phyloP scores from a whole-genome alignment of 192 early-diverging fungal species.

The Endogone sp. region DNA sequence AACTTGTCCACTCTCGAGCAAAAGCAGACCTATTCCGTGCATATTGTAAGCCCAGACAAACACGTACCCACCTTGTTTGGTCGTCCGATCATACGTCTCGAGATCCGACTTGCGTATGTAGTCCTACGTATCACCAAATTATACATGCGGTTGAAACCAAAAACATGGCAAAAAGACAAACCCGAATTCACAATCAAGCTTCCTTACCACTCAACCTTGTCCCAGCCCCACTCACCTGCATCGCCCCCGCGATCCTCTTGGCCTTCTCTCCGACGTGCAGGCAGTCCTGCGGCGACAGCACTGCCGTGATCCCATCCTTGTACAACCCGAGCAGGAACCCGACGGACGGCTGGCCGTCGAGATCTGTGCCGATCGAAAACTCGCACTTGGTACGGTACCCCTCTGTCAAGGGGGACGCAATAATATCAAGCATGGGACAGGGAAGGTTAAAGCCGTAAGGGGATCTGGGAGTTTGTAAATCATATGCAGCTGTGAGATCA shows the following conservation, averaged over 20 bases:
- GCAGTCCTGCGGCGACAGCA: slow-evolving; percentile 44
- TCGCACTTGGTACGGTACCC: slow-evolving; percentile 79
- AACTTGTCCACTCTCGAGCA: too few relatives aligned
- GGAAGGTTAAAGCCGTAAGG: slow-evolving; percentile 18
- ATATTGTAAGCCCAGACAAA: too few relatives aligned
- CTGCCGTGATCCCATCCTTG: slow-evolving; percentile 53
- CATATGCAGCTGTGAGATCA: too few relatives aligned
- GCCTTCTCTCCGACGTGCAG: slow-evolving; percentile 43
- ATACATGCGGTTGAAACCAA: background rate
- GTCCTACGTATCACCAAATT: slow-evolving; percentile 7
- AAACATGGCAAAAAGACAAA: background rate
- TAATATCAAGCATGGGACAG: slow-evolving; percentile 20
- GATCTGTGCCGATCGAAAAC: slow-evolving; percentile 63
- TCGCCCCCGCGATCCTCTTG: slow-evolving; percentile 42
- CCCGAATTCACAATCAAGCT: slow-evolving; percentile 41
- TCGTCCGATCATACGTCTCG: slow-evolving; percentile 26
- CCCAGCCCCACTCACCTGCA: slow-evolving; percentile 31
- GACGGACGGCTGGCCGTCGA: slow-evolving; percentile 43
- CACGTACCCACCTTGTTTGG: slow-evolving; percentile 14
- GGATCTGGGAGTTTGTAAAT: too few relatives aligned
- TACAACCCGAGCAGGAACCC: slow-evolving; percentile 69
- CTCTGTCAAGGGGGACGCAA: slow-evolving; percentile 52
- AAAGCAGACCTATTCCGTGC: too few relatives aligned
- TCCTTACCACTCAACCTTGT: background rate
- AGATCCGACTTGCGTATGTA: slow-evolving; percentile 31